These are phyloP conservation scores for Tausonia pullulans DNA, from an alignment of 1,284 basidiomycete genomes.

Conservation along the genomic window DNA sequence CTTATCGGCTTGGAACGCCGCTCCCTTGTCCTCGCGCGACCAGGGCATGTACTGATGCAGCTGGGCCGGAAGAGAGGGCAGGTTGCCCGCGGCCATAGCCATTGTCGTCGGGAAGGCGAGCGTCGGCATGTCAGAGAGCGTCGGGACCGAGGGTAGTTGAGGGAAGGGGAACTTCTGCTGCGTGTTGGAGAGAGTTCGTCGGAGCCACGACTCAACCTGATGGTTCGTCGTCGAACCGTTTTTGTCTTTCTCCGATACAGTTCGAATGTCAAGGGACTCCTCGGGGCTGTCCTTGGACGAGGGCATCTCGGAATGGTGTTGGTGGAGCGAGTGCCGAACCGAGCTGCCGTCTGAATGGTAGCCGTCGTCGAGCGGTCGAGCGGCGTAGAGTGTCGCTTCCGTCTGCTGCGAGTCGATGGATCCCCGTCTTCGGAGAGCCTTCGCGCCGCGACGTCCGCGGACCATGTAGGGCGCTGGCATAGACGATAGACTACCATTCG, in stretches of 20 bases:
- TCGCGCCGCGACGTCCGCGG: neutral
- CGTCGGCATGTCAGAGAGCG: slow-evolving; percentile 8
- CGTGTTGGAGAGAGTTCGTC: slow-evolving; percentile 25
- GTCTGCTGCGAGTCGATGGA: slow-evolving; percentile 8
- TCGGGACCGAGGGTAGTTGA: slow-evolving; percentile 2
- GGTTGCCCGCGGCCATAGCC: neutral
- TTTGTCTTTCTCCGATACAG: neutral
- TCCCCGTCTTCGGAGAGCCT: neutral
- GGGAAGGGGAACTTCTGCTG: slow-evolving; percentile 6
- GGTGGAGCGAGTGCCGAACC: neutral
- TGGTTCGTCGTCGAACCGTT: slow-evolving; percentile 21
- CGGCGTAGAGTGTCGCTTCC: slow-evolving; percentile 2
- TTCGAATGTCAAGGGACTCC: too few species aligned
- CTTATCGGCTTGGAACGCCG: neutral
- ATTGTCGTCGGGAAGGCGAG: slow-evolving; percentile 7
- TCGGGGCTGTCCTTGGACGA: neutral
- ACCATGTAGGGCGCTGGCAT: too few species aligned
- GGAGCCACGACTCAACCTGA: slow-evolving; percentile 28
- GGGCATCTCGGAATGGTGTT: neutral
- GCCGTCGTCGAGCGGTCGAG: neutral
- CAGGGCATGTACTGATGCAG: slow-evolving; percentile 5
- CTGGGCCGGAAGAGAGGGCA: slow-evolving; percentile 12
- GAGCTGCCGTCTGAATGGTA: slow-evolving; percentile 4
- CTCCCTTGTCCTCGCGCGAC: slow-evolving; percentile 2
- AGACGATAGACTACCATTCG: neutral